These are phyloP conservation scores for Mycena chlorophos DNA, from an alignment of 768 basidiomycete genomes.

Conservation along the genomic window DNA sequence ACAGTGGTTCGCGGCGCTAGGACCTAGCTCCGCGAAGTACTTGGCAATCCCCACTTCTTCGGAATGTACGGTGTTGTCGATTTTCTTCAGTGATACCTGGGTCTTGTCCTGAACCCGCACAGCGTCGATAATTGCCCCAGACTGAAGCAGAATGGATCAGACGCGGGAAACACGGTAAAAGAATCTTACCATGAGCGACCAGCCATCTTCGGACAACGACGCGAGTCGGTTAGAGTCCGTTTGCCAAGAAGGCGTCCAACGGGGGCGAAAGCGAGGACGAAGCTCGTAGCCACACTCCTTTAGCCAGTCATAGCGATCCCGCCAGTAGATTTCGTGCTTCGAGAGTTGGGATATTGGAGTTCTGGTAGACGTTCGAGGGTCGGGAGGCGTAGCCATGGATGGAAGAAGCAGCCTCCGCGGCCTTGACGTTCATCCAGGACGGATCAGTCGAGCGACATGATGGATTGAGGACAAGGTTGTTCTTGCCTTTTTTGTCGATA, in stretches of 20 bases:
- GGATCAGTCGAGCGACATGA: no score
- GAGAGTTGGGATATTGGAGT: background rate
- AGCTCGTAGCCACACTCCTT: conserved; percentile 34
- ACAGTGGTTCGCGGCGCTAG: conserved; percentile 36
- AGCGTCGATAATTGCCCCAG: conserved; percentile 27
- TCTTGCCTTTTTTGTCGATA: no score
- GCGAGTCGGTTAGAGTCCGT: background rate
- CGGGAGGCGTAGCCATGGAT: no score
- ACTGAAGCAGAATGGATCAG: conserved; percentile 1
- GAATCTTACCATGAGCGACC: background rate
- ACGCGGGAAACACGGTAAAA: background rate
- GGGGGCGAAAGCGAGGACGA: conserved; percentile 32
- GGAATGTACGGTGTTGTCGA: conserved; percentile 16
- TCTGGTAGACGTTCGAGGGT: no score
- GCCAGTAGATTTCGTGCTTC: conserved; percentile 20
- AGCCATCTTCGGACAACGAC: conserved; percentile 13
- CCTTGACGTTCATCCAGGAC: no score
- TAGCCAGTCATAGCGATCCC: conserved; percentile 32
- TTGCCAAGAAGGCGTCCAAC: conserved; percentile 39
- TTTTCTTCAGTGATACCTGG: conserved; percentile 32
- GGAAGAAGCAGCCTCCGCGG: no score
- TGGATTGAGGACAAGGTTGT: no score
- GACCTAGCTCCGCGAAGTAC: conserved; percentile 21
- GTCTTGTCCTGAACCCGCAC: conserved; percentile 28
- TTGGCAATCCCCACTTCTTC: conserved; percentile 33